Base-by-base conservation (phyloP, 352 stramenopile genomes). In the Globisporangium nagaii region DNA sequence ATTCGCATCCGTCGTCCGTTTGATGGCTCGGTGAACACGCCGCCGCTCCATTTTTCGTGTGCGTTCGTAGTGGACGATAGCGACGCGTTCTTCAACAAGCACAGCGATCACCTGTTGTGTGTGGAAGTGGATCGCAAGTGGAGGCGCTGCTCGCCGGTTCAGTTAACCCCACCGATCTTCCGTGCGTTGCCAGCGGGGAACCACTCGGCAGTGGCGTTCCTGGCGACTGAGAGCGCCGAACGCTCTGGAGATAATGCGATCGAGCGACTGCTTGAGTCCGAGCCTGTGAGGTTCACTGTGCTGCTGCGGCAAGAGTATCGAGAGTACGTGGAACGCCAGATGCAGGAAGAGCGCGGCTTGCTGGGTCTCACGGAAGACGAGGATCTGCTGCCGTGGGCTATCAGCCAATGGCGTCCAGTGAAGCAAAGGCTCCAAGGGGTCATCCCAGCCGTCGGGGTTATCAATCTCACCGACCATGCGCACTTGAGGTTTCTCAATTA, bases 381-480 rank as follows among this genome's bases (percentile, higher is more conserved):
- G 30, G 25, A 57, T 53, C 48, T 63, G 22, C 27, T 53, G n/a
- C n/a, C 24, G 25, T 63, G 56, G 56, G n/a, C n/a, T n/a, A n/a
- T n/a, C n/a, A n/a, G n/a, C n/a, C n/a, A n/a, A n/a, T n/a, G n/a
- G 48, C 48, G 1, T 27, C 40, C 15, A 44, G 3, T 31, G 12
- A 51, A 30, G 11, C 22, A 19, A 25, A n/a, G n/a, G n/a, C n/a
- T n/a, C n/a, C n/a, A n/a, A n/a, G n/a, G n/a, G n/a, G n/a, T n/a
- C n/a, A n/a, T n/a, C n/a, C n/a, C n/a, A n/a, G n/a, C n/a, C n/a
- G n/a, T n/a, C n/a, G n/a, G n/a, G n/a, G n/a, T n/a, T n/a, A n/a
- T n/a, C n/a, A n/a, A n/a, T n/a, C n/a, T n/a, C n/a, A n/a, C n/a
- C n/a, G n/a, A n/a, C n/a, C n/a, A n/a, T n/a, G n/a, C n/a, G n/a